Evolutionary conservation across 805 yeast genomes (phyloP), one percentile per base, ranked within the genome.

Genomic region (Wickerhamiella musiphila): DNA sequence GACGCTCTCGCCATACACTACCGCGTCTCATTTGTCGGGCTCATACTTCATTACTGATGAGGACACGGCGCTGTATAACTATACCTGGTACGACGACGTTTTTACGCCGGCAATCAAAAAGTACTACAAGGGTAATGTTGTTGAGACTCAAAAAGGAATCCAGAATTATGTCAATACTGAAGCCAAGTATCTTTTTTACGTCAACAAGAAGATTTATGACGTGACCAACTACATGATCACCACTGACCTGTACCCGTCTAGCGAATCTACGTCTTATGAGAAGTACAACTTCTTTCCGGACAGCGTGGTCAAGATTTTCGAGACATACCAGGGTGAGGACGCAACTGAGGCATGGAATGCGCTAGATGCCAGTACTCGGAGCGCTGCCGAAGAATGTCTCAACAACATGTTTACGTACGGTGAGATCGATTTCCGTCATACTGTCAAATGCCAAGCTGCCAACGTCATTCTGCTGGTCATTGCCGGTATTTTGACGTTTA

Each of bases 391-490:
- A 33, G 47, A 51, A 29, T 58, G 63, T 32, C 40, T 58, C 33
- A 47, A 54, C 26, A 48, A 46, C 25, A 55, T 52, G 3, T 58
- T 58, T 28, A 40, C 40, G 23, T 52, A 51, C n/a, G 62, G 56
- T 3, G 34, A 46, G 35, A 32, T 47, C 7, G 63, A 58, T 34
- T 57, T 58, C 42, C 44, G 63, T 13, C 37, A 58, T 12, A 37
- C 55, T 2, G 61, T 60, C 1, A 45, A 49, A 22, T 58, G 63
- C 33, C 61, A 56, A 34, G 56, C 52, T 1, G 54, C 63, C 5
- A 58, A 58, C 31, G 46, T 50, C 20, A 54, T 58, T 38, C 37
- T 58, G 26, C 45, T 58, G 33, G 57, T 47, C 1, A 45, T 58
- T 21, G 63, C 63, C 3, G 49, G 52, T 13, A 32, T 57, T 9